Percentiles rank a stretch among this genome's conserved stretches.
These are phyloP conservation scores for Brassica balearica DNA, from an alignment of 441 rosid genomes.

Conservation along the genomic window DNA sequence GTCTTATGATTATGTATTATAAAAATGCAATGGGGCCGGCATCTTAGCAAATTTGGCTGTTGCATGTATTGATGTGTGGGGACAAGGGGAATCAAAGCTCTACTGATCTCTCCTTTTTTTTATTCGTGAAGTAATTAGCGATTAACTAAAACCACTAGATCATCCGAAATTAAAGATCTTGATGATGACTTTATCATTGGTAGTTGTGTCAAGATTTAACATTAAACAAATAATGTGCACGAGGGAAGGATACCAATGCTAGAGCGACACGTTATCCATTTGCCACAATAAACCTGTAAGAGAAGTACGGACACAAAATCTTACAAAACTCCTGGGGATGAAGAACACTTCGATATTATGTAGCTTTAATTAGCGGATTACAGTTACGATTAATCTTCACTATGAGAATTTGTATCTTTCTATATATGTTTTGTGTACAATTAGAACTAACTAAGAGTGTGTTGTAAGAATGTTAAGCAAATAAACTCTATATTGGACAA, in stretches of 20 bases:
- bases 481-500: slow-evolving; percentile 53
- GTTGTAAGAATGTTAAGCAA: slow-evolving; percentile 51
- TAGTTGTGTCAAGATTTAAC: neutral
- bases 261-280: slow-evolving; percentile 13
- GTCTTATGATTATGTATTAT: slow-evolving; percentile 23
- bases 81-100: slow-evolving; percentile 42
- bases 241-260: slow-evolving; percentile 27
- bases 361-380: neutral
- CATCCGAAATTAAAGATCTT: slow-evolving; percentile 39
- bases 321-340: neutral
- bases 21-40: slow-evolving; percentile 42
- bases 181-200: slow-evolving; percentile 9
- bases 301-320: slow-evolving; percentile 8
- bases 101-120: slow-evolving; percentile 13
- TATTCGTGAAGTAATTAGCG: neutral
- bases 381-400: neutral
- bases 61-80: slow-evolving; percentile 29
- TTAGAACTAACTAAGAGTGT: slow-evolving; percentile 36
- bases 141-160: slow-evolving; percentile 11
- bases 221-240: slow-evolving; percentile 19
- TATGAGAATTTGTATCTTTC: slow-evolving; percentile 15
- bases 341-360: neutral
- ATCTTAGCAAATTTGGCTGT: slow-evolving; percentile 30
- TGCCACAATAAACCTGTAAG: neutral
- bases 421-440: slow-evolving; percentile 36